Evolutionary conservation across 129 eudicot genomes (phyloP).

Genomic region (Lactuca sativa): DNA sequence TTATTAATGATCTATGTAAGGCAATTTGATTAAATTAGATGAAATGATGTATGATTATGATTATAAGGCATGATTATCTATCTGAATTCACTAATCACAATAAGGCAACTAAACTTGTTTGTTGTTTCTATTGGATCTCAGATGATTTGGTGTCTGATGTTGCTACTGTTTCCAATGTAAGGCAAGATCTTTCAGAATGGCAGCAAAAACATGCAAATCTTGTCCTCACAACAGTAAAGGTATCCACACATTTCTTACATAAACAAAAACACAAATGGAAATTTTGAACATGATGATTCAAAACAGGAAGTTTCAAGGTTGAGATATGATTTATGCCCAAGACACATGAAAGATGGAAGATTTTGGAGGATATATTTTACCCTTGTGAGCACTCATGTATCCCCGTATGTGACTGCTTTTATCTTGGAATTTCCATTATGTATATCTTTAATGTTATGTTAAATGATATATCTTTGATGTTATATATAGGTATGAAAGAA

Average conservation of each 20-base stretch:
- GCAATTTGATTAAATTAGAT: not conserved
- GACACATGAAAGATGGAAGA: constrained; percentile 62
- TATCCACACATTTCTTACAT: constrained; percentile 17
- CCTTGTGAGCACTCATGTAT: constrained; percentile 66
- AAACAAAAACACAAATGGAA: not conserved
- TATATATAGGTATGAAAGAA: constrained; percentile 50
- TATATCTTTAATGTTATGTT: not conserved
- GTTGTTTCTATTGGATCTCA: constrained; percentile 18
- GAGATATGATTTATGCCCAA: constrained; percentile 66
- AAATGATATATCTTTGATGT: not conserved
- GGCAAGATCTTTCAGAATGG: constrained; percentile 74
- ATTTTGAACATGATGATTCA: constrained; percentile 25
- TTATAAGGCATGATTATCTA: not conserved
- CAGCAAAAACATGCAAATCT: constrained; percentile 68
- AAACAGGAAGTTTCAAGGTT: constrained; percentile 57
- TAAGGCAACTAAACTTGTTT: constrained; percentile 8
- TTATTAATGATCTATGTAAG: not conserved
- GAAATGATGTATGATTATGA: not conserved
- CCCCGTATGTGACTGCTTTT: constrained; percentile 48
- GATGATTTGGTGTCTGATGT: constrained; percentile 59
- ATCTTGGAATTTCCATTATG: constrained; percentile 1
- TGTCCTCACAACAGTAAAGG: constrained; percentile 60
- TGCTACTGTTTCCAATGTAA: constrained; percentile 61
- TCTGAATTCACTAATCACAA: not conserved
- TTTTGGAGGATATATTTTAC: constrained; percentile 68